Evolutionary conservation across 2,329 filamentous ascomycete genomes (phyloP).

Genomic region (Aurifilum marmelostoma): DNA sequence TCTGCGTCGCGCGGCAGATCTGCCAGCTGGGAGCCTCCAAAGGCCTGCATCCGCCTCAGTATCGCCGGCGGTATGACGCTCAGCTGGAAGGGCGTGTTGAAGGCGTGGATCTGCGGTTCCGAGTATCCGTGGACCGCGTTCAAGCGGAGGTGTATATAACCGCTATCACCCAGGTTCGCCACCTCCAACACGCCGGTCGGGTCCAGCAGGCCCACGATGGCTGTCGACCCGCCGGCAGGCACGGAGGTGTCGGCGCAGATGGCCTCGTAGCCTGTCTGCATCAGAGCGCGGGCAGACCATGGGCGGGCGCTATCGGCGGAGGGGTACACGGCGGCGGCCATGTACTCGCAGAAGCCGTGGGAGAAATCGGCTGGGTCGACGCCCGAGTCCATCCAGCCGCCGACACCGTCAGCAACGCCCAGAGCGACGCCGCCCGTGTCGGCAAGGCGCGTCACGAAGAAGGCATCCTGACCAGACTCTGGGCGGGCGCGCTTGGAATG

Average conservation of each 20-base stretch:
- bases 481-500: conserved; percentile 64
- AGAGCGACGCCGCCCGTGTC: conserved; percentile 73
- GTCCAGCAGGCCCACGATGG: conserved; percentile 79
- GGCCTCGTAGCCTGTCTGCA: conserved; percentile 83
- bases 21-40: conserved; percentile 79
- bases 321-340: conserved; percentile 72
- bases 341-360: conserved; percentile 89
- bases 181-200: conserved; percentile 78
- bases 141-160: conserved; percentile 83
- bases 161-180: conserved; percentile 94
- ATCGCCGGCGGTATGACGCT: conserved; percentile 83
- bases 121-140: conserved; percentile 86
- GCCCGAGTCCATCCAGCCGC: conserved; percentile 90
- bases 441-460: conserved; percentile 86
- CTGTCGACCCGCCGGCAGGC: conserved; percentile 85
- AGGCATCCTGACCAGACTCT: conserved; percentile 90
- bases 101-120: conserved; percentile 88
- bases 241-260: conserved; percentile 76
- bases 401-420: conserved; percentile 91
- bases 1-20: conserved; percentile 86
- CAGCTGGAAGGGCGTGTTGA: conserved; percentile 96
- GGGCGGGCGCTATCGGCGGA: conserved; percentile 32
- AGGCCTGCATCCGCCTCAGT: conserved; percentile 77
- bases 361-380: conserved; percentile 96
- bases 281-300: conserved; percentile 68